Evolutionary conservation across 495 filamentous ascomycete species (phyloP).

Genomic region (Penicillium simplicissimum): DNA sequence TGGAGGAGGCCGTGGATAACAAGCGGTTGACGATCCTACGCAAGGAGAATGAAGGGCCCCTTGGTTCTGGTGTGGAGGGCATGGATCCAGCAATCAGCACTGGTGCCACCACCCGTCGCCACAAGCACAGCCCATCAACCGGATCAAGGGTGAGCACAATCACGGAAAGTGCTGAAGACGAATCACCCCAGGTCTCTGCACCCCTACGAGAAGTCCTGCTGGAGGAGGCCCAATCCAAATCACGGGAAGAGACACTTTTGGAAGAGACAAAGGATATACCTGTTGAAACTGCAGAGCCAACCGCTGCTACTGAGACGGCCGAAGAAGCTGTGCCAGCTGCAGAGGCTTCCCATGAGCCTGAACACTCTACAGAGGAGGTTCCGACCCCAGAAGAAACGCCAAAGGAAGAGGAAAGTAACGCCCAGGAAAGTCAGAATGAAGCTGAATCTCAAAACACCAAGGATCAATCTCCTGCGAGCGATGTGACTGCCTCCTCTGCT

Average conservation of each 20-base stretch:
- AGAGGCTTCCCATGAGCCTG: constrained; percentile 7
- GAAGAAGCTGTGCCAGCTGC: constrained; percentile 6
- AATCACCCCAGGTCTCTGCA: constrained; percentile 11
- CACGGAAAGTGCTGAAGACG: constrained; percentile 68
- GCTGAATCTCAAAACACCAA: constrained; percentile 11
- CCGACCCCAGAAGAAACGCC: constrained; percentile 8
- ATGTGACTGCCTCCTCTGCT: constrained; percentile 13
- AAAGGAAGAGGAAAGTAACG: constrained; percentile 3
- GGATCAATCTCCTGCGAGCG: constrained; percentile 11
- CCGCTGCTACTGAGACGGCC: constrained; percentile 7
- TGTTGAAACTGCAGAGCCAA: background rate
- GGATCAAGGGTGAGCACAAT: constrained; percentile 73
- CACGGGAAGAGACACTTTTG: constrained; percentile 2
- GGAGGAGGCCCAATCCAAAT: constrained; percentile 18
- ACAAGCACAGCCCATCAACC: constrained; percentile 73
- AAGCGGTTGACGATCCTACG: constrained; percentile 49
- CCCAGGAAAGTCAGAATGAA: background rate
- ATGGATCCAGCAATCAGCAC: constrained; percentile 48
- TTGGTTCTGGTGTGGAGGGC: constrained; percentile 25
- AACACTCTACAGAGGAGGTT: constrained; percentile 6
- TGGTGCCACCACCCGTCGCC: constrained; percentile 68
- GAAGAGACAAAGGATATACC: constrained; percentile 6
- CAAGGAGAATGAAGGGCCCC: constrained; percentile 35
- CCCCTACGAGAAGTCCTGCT: constrained; percentile 20
- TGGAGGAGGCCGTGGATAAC: constrained; percentile 34